Evolutionary conservation across 2,329 filamentous ascomycete genomes (phyloP).

Genomic region (Sporothrix dimorphospora): DNA sequence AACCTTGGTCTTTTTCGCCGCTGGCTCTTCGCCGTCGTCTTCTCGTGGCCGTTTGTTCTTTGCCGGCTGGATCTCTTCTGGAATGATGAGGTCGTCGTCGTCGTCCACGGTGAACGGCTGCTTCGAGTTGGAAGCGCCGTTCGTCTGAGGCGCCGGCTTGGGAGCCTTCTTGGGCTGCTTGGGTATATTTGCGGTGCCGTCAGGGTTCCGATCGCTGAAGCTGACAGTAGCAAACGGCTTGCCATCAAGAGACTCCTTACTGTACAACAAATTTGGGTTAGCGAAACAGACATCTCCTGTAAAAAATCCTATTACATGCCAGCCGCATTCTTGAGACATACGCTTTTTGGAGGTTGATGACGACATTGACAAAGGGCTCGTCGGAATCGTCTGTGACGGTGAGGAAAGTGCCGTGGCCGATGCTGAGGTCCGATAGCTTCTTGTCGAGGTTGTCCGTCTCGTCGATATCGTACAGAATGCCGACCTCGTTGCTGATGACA

Average conservation of each 20-base stretch:
- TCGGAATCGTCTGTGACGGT: slow-evolving; percentile 83
- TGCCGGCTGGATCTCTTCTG: slow-evolving; percentile 27
- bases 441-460: slow-evolving; percentile 83
- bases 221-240: slow-evolving; percentile 58
- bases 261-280: neutral
- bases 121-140: slow-evolving; percentile 43
- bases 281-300: neutral
- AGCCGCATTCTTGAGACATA: slow-evolving; percentile 43
- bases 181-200: slow-evolving; percentile 34
- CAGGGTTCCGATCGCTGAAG: slow-evolving; percentile 36
- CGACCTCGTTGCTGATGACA: slow-evolving; percentile 72
- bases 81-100: slow-evolving; percentile 43
- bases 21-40: slow-evolving; percentile 44
- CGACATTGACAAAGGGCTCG: slow-evolving; percentile 75
- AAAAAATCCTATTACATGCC: neutral
- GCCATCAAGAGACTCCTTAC: slow-evolving; percentile 48
- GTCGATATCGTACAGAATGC: slow-evolving; percentile 86
- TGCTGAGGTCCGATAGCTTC: slow-evolving; percentile 75
- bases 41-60: slow-evolving; percentile 53
- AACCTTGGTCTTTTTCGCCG: slow-evolving; percentile 55
- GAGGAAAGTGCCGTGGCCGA: slow-evolving; percentile 74
- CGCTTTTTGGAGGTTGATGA: slow-evolving; percentile 66
- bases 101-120: slow-evolving; percentile 39
- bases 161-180: slow-evolving; percentile 46
- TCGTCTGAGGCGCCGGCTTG: slow-evolving; percentile 46